These are phyloP conservation scores for Sporisorium graminicola DNA, from an alignment of 1,284 basidiomycete species.

Conservation along the genomic window DNA sequence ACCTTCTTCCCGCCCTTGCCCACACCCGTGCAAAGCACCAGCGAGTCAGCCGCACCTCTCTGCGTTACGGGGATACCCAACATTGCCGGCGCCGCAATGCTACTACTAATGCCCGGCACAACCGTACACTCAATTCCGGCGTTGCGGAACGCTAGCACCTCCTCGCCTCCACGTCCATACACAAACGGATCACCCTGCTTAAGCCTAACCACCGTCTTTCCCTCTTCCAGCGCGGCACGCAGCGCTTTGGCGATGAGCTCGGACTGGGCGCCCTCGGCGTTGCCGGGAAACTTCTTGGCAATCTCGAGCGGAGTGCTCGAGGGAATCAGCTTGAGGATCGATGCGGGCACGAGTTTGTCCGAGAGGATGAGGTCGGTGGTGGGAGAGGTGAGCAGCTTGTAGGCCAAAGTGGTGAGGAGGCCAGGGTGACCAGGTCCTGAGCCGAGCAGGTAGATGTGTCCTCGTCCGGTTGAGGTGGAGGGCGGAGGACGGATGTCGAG, in stretches of 20 bases:
- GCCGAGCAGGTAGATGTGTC: conserved; percentile 80
- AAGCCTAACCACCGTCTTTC: conserved; percentile 87
- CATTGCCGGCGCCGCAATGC: conserved; percentile 88
- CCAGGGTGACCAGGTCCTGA: conserved; percentile 95
- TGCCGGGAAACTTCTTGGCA: conserved; percentile 96
- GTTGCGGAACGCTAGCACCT: conserved; percentile 88
- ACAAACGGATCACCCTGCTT: conserved; percentile 98
- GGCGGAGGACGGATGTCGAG: conserved; percentile 51
- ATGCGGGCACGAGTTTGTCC: conserved; percentile 95
- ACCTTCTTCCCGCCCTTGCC: conserved; percentile 88
- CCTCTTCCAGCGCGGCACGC: conserved; percentile 80
- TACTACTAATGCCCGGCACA: conserved; percentile 89
- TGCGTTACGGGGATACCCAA: conserved; percentile 94
- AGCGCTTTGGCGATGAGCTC: conserved; percentile 93
- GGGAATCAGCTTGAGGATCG: conserved; percentile 89
- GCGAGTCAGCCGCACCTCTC: conserved; percentile 88
- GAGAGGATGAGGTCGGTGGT: conserved; percentile 88
- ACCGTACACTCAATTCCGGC: conserved; percentile 85
- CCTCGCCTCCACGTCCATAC: conserved; percentile 93
- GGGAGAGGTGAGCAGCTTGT: conserved; percentile 78
- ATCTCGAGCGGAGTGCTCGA: conserved; percentile 76
- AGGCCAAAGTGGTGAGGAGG: conserved; percentile 88
- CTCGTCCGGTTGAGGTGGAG: conserved; percentile 10
- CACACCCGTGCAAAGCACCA: conserved; percentile 92
- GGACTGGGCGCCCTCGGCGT: conserved; percentile 91